These are phyloP conservation scores for Apiotrichum akiyoshidainum DNA, from an alignment of 1,284 basidiomycete species.

Conservation along the genomic window DNA sequence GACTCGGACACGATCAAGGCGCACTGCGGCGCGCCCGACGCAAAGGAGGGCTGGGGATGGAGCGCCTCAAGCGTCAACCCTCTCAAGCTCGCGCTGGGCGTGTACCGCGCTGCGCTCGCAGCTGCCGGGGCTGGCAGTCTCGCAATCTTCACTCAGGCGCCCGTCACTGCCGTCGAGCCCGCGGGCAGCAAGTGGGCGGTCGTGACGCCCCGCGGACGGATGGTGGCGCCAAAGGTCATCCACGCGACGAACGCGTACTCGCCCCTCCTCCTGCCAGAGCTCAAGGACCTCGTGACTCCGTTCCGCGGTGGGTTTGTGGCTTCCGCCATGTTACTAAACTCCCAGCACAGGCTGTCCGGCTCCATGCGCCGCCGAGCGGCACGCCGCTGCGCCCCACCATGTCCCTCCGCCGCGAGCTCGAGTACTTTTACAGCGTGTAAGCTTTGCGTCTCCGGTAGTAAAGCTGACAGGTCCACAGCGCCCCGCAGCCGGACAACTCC, in stretches of 20 bases:
- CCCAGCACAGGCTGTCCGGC: constrained; percentile 1
- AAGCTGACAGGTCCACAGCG: background rate
- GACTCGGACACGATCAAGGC: background rate
- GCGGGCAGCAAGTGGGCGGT: constrained; percentile 17
- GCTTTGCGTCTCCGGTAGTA: background rate
- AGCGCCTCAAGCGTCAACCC: constrained; percentile 27
- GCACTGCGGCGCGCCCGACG: constrained; percentile 22
- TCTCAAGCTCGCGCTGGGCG: constrained; percentile 20
- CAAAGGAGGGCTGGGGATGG: constrained; percentile 22
- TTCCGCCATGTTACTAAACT: background rate
- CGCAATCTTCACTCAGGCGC: constrained; percentile 6
- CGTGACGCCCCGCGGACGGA: constrained; percentile 21
- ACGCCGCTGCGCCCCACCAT: constrained; percentile 1
- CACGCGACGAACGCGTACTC: constrained; percentile 28
- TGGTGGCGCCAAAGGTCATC: constrained; percentile 19
- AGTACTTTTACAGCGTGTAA: constrained; percentile 24
- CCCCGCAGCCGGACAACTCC: constrained; percentile 5
- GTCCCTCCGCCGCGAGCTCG: constrained; percentile 14
- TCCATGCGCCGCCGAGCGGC: background rate
- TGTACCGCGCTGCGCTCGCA: constrained; percentile 2
- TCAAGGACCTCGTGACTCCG: constrained; percentile 19
- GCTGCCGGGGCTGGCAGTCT: constrained; percentile 8
- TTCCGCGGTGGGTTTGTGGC: constrained; percentile 25
- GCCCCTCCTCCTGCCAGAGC: constrained; percentile 22
- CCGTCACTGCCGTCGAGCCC: constrained; percentile 11